phyloP scores from a whole-genome alignment of 805 yeast species.

The Saturnispora sekii region DNA sequence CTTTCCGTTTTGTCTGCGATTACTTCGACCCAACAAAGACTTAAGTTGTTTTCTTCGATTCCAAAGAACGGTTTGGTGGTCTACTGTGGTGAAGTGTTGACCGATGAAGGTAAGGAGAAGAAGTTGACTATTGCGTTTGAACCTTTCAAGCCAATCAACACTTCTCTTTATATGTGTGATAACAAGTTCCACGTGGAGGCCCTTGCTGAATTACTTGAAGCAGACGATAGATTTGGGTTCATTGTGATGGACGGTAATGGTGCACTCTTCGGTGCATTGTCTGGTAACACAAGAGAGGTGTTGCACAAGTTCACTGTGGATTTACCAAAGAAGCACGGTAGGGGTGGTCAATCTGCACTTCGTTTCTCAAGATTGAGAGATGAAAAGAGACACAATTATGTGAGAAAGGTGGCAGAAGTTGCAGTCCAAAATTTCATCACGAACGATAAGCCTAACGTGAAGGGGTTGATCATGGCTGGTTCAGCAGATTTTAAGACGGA shows the following conservation, averaged over 20 bases:
- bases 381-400: conserved; percentile 97
- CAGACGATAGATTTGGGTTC: conserved; percentile 94
- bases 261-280: conserved; percentile 85
- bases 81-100: conserved; percentile 97
- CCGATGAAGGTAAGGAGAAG: conserved; percentile 96
- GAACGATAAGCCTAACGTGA: conserved; percentile 87
- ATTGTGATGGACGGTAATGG: conserved; percentile 99
- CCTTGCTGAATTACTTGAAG: conserved; percentile 82
- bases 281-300: conserved; percentile 95
- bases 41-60: conserved; percentile 78
- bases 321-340: conserved; percentile 98
- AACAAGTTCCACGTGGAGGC: conserved; percentile 98
- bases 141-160: conserved; percentile 98
- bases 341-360: conserved; percentile 99
- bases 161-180: conserved; percentile 93
- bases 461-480: conserved; percentile 95
- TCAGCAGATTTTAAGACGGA: conserved; percentile 98
- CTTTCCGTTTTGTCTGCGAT: conserved; percentile 92
- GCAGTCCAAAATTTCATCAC: conserved; percentile 96
- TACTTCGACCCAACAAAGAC: conserved; percentile 95
- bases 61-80: conserved; percentile 94
- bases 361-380: conserved; percentile 99
- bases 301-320: conserved; percentile 95
- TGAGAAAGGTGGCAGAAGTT: conserved; percentile 94
- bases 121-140: conserved; percentile 95